Percentiles rank a stretch among this genome's conserved stretches.
These are phyloP conservation scores for Nigrospora osmanthi DNA, from an alignment of 2,329 filamentous ascomycete genomes.

Conservation along the genomic window DNA sequence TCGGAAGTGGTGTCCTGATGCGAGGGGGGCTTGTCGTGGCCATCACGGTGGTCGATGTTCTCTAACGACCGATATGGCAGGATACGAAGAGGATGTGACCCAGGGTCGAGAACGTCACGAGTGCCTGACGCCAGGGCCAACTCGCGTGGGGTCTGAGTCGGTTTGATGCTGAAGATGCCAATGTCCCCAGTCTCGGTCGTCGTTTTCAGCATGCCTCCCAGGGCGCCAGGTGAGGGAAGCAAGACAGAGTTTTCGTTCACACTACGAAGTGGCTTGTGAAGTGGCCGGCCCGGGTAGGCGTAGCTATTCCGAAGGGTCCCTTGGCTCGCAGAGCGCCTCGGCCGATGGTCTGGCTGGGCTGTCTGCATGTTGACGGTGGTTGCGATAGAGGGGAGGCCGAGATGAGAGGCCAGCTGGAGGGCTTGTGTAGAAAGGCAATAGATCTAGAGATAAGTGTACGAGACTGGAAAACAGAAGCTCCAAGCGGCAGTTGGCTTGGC, in stretches of 20 bases:
- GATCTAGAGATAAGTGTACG: too few relatives aligned
- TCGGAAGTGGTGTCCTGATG: slow-evolving; percentile 46
- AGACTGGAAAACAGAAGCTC: too few relatives aligned
- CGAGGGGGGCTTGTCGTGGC: slow-evolving; percentile 36
- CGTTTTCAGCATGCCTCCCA: slow-evolving; percentile 59
- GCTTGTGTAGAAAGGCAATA: too few relatives aligned
- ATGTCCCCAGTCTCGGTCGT: slow-evolving; percentile 61
- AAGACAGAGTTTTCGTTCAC: slow-evolving; percentile 34
- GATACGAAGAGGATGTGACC: slow-evolving; percentile 13
- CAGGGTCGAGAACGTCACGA: slow-evolving; percentile 20
- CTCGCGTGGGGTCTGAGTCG: slow-evolving; percentile 19
- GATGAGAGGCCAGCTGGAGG: too few relatives aligned
- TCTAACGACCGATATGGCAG: slow-evolving; percentile 21
- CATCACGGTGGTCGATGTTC: slow-evolving; percentile 26
- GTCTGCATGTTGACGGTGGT: too few relatives aligned
- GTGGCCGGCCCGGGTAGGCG: slow-evolving; percentile 14
- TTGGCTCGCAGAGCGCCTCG: slow-evolving; percentile 22
- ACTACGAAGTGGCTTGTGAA: slow-evolving; percentile 32
- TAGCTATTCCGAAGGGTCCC: slow-evolving; percentile 17
- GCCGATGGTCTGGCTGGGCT: slow-evolving; percentile 3
- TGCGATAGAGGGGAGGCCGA: too few relatives aligned
- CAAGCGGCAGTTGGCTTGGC: too few relatives aligned
- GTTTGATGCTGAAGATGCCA: slow-evolving; percentile 49
- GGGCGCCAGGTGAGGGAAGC: slow-evolving; percentile 40
- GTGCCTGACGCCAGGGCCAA: slow-evolving; percentile 10